Conservation (phyloP, 2,329 filamentous ascomycete genomes). For the Xylariaceae sp. region DNA sequence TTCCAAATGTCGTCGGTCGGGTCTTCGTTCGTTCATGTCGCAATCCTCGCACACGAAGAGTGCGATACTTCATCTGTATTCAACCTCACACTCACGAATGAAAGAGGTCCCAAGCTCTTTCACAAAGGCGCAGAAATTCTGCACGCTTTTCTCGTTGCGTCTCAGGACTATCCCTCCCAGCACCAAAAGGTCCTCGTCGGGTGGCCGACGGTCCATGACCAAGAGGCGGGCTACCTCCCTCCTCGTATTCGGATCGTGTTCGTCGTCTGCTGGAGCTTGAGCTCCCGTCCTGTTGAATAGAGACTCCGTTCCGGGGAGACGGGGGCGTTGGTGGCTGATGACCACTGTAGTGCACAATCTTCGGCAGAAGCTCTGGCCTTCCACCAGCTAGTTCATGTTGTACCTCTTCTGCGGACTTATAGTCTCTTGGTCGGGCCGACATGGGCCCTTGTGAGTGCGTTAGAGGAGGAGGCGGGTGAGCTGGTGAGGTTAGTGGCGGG, state of each 20-base stretch:
- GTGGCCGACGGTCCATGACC: constrained; percentile 63
- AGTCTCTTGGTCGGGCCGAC: constrained; percentile 69
- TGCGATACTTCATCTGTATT: constrained; percentile 16
- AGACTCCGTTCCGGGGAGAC: constrained; percentile 59
- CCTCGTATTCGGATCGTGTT: constrained; percentile 85
- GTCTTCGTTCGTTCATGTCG: constrained; percentile 20
- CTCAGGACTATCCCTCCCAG: constrained; percentile 77
- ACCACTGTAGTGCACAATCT: constrained; percentile 90
- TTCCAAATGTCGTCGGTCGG: constrained; percentile 13
- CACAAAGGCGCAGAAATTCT: constrained; percentile 81
- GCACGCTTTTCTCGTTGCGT: constrained; percentile 83
- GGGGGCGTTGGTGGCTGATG: constrained; percentile 91
- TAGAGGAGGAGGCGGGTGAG: constrained; percentile 58
- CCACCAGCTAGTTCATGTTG: constrained; percentile 86
- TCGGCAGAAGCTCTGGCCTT: constrained; percentile 85
- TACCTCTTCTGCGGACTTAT: constrained; percentile 92
- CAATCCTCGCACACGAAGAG: constrained; percentile 25
- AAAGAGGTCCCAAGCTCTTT: constrained; percentile 92
- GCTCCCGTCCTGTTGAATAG: constrained; percentile 43
- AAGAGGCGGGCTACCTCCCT: constrained; percentile 75
- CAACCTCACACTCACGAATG: constrained; percentile 60
- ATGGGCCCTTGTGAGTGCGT: constrained; percentile 46
- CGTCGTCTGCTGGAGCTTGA: constrained; percentile 66
- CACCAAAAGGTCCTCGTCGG: constrained; percentile 68
- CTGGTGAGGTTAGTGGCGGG: constrained; percentile 70